phyloP scores from a whole-genome alignment of 164 flowering plant genomes.

The Cinnamomum micranthum region DNA sequence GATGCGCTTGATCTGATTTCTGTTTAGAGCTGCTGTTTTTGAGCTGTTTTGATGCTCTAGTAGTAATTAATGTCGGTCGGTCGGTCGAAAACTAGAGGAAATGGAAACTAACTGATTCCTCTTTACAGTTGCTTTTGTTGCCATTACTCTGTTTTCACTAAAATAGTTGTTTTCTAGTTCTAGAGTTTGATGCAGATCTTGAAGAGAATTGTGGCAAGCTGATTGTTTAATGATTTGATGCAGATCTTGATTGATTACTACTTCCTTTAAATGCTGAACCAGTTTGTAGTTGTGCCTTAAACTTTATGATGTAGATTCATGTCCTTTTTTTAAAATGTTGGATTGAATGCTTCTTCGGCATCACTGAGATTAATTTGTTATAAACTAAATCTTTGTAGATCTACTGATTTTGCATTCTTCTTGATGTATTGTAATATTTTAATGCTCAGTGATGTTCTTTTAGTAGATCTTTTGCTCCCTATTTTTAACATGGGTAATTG shows the following conservation, averaged over 20 bases:
- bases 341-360: neutral
- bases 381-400: neutral
- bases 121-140: neutral
- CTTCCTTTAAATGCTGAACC: neutral
- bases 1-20: no score
- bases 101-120: neutral
- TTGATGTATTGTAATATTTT: neutral
- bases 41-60: no score
- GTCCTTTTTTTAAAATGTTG: no score
- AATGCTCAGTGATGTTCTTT: neutral
- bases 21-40: no score
- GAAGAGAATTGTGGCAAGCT: no score
- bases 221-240: neutral
- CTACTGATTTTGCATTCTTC: neutral
- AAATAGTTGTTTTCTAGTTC: neutral
- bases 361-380: neutral
- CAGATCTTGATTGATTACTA: neutral
- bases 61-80: no score
- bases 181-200: no score
- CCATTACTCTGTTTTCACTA: neutral
- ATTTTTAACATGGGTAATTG: no score
- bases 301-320: no score
- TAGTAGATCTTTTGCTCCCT: neutral
- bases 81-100: no score
- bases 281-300: neutral